Percentiles rank a stretch among this genome's conserved stretches.
Conservation (phyloP, 768 basidiomycete genomes). For the Kwoniella sp. region DNA sequence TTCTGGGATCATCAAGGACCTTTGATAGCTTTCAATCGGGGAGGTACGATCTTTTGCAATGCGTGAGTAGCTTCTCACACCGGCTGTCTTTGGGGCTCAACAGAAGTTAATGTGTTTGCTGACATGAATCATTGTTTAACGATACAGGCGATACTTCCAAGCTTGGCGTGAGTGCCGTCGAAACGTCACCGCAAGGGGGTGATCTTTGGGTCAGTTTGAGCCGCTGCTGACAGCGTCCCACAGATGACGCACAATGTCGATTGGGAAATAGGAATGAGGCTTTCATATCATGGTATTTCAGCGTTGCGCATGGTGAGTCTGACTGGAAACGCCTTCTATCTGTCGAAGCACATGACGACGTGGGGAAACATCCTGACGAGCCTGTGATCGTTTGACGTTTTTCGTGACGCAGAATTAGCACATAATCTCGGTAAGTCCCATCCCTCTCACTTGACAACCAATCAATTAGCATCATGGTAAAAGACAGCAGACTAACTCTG, state of each 20-base stretch:
- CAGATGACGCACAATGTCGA: slow-evolving; percentile 73
- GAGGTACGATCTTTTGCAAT: slow-evolving; percentile 84
- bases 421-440: slow-evolving; percentile 41
- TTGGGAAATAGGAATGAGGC: slow-evolving; percentile 65
- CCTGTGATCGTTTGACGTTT: neutral
- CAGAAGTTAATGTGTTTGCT: neutral
- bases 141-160: slow-evolving; percentile 70
- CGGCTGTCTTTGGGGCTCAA: neutral
- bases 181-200: no score
- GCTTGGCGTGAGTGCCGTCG: slow-evolving; percentile 73
- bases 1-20: slow-evolving; percentile 81
- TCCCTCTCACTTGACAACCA: neutral
- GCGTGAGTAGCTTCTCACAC: slow-evolving; percentile 34
- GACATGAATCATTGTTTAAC: neutral
- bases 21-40: slow-evolving; percentile 89
- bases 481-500: no score
- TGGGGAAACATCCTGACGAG: slow-evolving; percentile 3
- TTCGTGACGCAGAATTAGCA: slow-evolving; percentile 26
- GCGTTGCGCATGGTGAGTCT: slow-evolving; percentile 71
- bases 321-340: no score
- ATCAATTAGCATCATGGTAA: neutral
- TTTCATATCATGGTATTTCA: slow-evolving; percentile 87
- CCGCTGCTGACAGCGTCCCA: neutral
- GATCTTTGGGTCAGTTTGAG: no score
- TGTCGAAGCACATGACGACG: no score